A percentile compares a stretch with the other conserved stretches of the same genome.
Conservation (phyloP, 2,329 filamentous ascomycete genomes). For the Chrysoporthe deuterocubensis region DNA sequence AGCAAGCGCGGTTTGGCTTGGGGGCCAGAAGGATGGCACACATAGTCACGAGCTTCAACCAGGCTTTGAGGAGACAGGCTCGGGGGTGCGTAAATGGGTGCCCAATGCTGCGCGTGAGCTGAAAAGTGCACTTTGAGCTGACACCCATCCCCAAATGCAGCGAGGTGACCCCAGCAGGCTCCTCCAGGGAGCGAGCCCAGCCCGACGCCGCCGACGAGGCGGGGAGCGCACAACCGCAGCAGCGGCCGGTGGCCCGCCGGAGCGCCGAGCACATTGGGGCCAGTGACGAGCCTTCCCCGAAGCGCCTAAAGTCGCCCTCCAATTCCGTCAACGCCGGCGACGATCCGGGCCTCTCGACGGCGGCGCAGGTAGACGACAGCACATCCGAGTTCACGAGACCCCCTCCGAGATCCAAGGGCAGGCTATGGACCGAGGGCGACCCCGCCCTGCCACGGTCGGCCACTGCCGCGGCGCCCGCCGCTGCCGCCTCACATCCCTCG, state of each 20-base stretch:
- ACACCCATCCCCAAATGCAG: neutral
- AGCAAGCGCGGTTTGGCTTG: neutral
- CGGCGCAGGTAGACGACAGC: neutral
- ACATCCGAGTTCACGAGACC: slow-evolving; percentile 21
- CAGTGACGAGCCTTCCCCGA: neutral
- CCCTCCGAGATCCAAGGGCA: slow-evolving; percentile 7
- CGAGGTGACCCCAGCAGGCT: neutral
- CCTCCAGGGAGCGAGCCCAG: neutral
- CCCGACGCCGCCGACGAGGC: neutral
- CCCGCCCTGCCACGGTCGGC: slow-evolving; percentile 3
- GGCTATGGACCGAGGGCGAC: slow-evolving; percentile 22
- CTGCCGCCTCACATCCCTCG: neutral
- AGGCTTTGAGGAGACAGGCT: slow-evolving; percentile 5
- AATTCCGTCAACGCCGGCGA: slow-evolving; percentile 12
- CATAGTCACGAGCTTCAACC: slow-evolving; percentile 3
- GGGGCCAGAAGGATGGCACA: neutral
- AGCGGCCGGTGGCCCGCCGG: neutral
- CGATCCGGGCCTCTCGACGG: neutral
- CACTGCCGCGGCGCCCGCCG: neutral
- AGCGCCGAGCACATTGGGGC: slow-evolving; percentile 2
- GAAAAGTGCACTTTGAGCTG: neutral
- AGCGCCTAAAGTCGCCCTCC: slow-evolving; percentile 17
- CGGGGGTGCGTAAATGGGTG: neutral
- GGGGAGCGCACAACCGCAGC: neutral
- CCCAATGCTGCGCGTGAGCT: neutral